These are phyloP conservation scores for Musa beccarii DNA, from an alignment of 176 grass and related monocot species.

Conservation along the genomic window DNA sequence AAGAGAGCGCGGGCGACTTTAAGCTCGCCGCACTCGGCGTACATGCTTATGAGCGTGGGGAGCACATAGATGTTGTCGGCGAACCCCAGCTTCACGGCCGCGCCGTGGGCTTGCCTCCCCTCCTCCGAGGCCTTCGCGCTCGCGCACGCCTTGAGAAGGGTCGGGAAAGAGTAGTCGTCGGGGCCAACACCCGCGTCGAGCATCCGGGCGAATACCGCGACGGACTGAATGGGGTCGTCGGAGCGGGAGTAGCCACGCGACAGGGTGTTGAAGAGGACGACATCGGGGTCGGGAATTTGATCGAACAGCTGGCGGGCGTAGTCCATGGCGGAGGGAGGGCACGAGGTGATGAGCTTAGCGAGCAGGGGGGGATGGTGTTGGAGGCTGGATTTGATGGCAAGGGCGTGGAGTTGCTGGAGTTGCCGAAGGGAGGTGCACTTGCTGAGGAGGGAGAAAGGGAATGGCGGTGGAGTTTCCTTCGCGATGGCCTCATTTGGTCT, in stretches of 20 bases:
- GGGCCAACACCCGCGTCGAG: slow-evolving; percentile 41
- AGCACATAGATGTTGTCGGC: slow-evolving; percentile 48
- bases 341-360: slow-evolving; percentile 12
- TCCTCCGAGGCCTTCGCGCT: slow-evolving; percentile 31
- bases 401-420: slow-evolving; percentile 22
- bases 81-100: slow-evolving; percentile 30
- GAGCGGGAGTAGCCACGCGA: slow-evolving; percentile 50
- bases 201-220: slow-evolving; percentile 37
- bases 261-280: slow-evolving; percentile 59
- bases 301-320: slow-evolving; percentile 28
- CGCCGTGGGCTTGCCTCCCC: slow-evolving; percentile 31
- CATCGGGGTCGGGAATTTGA: slow-evolving; percentile 44
- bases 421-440: slow-evolving; percentile 9
- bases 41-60: slow-evolving; percentile 29
- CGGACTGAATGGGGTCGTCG: slow-evolving; percentile 7
- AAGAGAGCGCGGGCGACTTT: slow-evolving; percentile 34
- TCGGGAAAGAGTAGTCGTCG: slow-evolving; percentile 52
- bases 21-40: slow-evolving; percentile 32
- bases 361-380: slow-evolving; percentile 15
- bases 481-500: background rate
- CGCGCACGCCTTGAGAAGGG: slow-evolving; percentile 51
- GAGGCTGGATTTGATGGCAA: slow-evolving; percentile 24
- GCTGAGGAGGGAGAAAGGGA: slow-evolving; percentile 9
- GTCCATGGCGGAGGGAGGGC: slow-evolving; percentile 1
- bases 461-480: background rate